Base-by-base conservation (phyloP, 306 rosid species). In the Alnus glutinosa region DNA sequence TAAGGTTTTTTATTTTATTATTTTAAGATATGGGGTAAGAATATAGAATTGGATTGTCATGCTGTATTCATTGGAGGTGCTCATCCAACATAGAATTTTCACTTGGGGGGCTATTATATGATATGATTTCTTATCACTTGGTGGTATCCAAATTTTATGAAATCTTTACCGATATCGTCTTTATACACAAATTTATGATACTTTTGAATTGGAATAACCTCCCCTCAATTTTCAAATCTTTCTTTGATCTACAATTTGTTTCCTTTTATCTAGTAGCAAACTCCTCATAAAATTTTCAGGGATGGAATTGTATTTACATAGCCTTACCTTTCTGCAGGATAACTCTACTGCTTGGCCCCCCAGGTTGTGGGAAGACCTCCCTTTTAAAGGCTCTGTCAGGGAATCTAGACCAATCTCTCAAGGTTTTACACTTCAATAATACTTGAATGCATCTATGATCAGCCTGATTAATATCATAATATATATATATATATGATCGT, bases 281-380 rank as follows among this genome's bases (percentile, higher is more conserved):
- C 3, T 49, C 52, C 14, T 49, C 52, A 49, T 49, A 49, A 49
- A 48, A 2, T 9, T 9, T 49, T 12, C 10, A 10, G 81, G 2
- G 30, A 13, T 12, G 32, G 30, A 67, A 67, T 3, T 39, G 51
- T 67, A 67, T 39, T 39, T 14, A 39, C 50, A 39, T 67, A 9
- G 16, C 23, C 19, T 23, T 42, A 4, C 14, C 46, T 77, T 64
- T 15, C 12, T 77, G 69, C 87, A 88, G 92, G 75, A 10, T 88
- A 52, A 84, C 89, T 42, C 79, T 86, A 4, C 63, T 88, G 55
- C 87, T 88, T 28, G 92, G 89, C 1, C 88, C 92, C 47, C 89
- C 88, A 3, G 92, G 89, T 71, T 77, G 84, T 58, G 92, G 92
- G 18, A 88, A 86, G 73, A 84, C 92, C 51, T 39, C 88, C 42